These are phyloP conservation scores for Fusarium piperis DNA, from an alignment of 2,329 filamentous ascomycete genomes.

Conservation along the genomic window DNA sequence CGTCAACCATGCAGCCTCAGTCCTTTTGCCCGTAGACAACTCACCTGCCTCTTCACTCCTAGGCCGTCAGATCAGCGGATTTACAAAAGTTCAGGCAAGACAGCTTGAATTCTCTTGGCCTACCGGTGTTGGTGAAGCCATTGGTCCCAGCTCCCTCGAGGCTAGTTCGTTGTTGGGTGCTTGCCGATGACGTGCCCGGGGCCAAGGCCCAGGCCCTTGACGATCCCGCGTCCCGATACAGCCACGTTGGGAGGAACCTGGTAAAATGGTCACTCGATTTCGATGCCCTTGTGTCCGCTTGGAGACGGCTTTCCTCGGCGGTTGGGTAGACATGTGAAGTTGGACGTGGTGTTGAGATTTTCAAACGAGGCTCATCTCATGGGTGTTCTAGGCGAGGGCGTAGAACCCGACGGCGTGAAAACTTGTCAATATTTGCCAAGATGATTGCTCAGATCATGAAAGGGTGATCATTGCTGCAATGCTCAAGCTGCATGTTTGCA, in stretches of 20 bases:
- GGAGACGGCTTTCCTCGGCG: slow-evolving; percentile 7
- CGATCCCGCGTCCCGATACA: not conserved
- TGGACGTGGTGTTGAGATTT: slow-evolving; percentile 1
- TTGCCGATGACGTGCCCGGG: slow-evolving; percentile 30
- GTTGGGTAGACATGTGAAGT: not conserved
- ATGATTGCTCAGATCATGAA: slow-evolving; percentile 3
- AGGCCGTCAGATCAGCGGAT: slow-evolving; percentile 1
- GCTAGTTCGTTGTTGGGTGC: slow-evolving; percentile 25
- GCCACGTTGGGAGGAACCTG: not conserved
- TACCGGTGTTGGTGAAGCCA: not conserved
- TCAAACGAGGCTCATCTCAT: not conserved
- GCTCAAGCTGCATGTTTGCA: not conserved
- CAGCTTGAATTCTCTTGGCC: slow-evolving; percentile 8
- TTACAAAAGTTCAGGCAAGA: slow-evolving; percentile 11
- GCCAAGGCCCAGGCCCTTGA: slow-evolving; percentile 12
- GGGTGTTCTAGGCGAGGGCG: not conserved
- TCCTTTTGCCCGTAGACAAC: not conserved
- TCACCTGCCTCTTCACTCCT: slow-evolving; percentile 30
- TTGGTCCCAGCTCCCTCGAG: not conserved
- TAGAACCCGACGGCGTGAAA: not conserved
- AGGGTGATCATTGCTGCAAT: not conserved
- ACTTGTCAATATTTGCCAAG: slow-evolving; percentile 1
- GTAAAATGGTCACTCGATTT: not conserved
- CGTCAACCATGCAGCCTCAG: slow-evolving; percentile 8
- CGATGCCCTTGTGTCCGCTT: slow-evolving; percentile 6